These are phyloP conservation scores for Bremia lactucae DNA, from an alignment of 352 stramenopile genomes.

Conservation along the genomic window DNA sequence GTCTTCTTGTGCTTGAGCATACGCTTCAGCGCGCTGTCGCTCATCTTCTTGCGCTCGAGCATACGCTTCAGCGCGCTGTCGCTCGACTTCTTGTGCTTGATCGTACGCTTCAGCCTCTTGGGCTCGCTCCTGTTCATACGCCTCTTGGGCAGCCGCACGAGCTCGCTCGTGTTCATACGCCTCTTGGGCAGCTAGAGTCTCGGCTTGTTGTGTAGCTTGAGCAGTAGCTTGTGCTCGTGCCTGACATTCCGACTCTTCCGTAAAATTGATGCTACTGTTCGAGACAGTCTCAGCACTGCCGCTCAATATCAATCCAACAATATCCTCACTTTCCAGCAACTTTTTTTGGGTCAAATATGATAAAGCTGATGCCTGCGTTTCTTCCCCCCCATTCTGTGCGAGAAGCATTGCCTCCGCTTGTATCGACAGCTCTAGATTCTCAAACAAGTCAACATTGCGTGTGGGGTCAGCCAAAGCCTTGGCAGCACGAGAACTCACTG, in stretches of 20 bases:
- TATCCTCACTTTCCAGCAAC: conserved; percentile 52
- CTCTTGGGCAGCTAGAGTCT: conserved; percentile 12
- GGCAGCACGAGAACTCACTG: conserved; percentile 84
- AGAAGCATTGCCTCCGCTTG: conserved; percentile 91
- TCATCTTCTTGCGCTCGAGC: conserved; percentile 22
- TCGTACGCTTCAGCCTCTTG: conserved; percentile 19
- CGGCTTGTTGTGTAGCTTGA: conserved; percentile 19
- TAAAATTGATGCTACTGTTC: conserved; percentile 1
- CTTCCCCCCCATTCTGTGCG: conserved; percentile 56
- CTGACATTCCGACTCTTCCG: conserved; percentile 11
- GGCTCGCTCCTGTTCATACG: conserved; percentile 15
- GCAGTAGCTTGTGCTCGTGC: conserved; percentile 16
- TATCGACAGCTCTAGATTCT: conserved; percentile 90
- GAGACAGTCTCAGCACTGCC: conserved; percentile 9
- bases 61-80: conserved; percentile 12
- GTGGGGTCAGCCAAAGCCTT: conserved; percentile 90
- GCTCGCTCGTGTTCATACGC: conserved; percentile 16
- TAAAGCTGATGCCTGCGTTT: conserved; percentile 24
- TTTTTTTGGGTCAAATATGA: conserved; percentile 74
- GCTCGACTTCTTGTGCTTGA: conserved; percentile 18
- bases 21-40: conserved; percentile 10
- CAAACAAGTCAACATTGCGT: conserved; percentile 91
- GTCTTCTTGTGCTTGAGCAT: conserved; percentile 20
- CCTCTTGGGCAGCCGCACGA: conserved; percentile 8
- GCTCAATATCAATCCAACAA: conserved; percentile 39